These are phyloP conservation scores for Pyrus pyrifolia DNA, from an alignment of 306 rosid genomes.

Conservation along the genomic window DNA sequence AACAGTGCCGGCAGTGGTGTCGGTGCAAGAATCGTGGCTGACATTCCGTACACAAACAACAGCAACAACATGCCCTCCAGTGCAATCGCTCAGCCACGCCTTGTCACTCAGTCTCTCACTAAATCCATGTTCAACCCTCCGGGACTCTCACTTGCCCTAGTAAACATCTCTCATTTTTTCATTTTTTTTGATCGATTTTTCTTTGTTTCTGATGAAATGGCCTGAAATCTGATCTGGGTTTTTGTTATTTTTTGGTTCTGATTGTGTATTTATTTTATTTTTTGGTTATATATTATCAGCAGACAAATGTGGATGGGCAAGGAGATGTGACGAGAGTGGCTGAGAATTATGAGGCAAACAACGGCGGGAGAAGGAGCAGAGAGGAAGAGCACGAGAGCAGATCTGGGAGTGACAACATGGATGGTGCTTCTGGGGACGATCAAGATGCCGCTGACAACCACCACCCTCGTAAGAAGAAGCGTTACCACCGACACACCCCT, in stretches of 20 bases:
- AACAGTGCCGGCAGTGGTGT: slow-evolving; percentile 54
- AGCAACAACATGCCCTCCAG: slow-evolving; percentile 57
- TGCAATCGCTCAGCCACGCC: slow-evolving; percentile 64
- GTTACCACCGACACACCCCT: slow-evolving; percentile 98
- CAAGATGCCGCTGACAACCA: slow-evolving; percentile 63
- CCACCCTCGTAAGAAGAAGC: slow-evolving; percentile 65
- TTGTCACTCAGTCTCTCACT: slow-evolving; percentile 64
- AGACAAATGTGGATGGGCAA: slow-evolving; percentile 69
- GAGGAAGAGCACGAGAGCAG: slow-evolving; percentile 90
- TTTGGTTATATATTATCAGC: slow-evolving; percentile 12
- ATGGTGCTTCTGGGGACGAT: slow-evolving; percentile 89
- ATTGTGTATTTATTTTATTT: not conserved
- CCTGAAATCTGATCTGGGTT: not conserved
- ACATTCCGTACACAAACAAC: slow-evolving; percentile 45
- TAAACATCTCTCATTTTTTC: slow-evolving; percentile 19
- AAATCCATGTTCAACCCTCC: slow-evolving; percentile 95
- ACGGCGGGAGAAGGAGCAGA: slow-evolving; percentile 58
- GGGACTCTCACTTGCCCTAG: slow-evolving; percentile 84
- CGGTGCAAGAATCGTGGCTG: slow-evolving; percentile 55
- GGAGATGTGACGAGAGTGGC: slow-evolving; percentile 55
- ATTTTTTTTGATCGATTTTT: not conserved
- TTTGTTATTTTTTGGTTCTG: not conserved
- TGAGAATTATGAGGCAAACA: slow-evolving; percentile 45
- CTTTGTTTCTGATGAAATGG: not conserved
- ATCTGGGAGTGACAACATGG: slow-evolving; percentile 95